Evolutionary conservation across 2,329 filamentous ascomycete species (phyloP).

Genomic region (Apiospora koreana): DNA sequence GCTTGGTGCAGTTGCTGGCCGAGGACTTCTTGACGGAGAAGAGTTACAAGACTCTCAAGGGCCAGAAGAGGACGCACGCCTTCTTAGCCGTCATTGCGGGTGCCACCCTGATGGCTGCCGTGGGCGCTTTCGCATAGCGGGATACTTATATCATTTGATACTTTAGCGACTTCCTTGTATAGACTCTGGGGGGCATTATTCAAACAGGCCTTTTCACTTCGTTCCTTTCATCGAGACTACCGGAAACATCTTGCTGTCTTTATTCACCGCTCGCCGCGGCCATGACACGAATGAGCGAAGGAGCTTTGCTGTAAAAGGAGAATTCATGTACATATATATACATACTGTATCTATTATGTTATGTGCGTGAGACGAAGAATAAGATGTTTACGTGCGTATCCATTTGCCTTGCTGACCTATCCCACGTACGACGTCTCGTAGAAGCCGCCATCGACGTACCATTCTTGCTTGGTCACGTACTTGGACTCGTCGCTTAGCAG

Average conservation of each 20-base stretch:
- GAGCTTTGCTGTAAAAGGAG: too few species aligned
- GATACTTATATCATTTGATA: not conserved
- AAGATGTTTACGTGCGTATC: too few species aligned
- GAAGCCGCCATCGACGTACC: conserved; percentile 31
- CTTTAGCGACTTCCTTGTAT: not conserved
- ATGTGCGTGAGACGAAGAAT: not conserved
- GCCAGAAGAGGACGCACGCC: conserved; percentile 61
- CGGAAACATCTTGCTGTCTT: not conserved
- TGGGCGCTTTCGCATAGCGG: conserved; percentile 70
- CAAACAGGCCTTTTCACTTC: not conserved
- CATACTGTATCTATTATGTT: not conserved
- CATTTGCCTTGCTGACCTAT: too few species aligned
- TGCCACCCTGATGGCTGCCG: conserved; percentile 68
- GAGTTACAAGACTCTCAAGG: conserved; percentile 68
- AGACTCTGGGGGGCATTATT: not conserved
- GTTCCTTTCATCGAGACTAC: not conserved
- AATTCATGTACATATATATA: not conserved
- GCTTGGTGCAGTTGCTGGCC: conserved; percentile 79
- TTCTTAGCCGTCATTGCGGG: conserved; percentile 65
- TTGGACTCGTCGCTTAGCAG: conserved; percentile 32
- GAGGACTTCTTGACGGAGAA: conserved; percentile 82
- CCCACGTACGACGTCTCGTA: conserved; percentile 6
- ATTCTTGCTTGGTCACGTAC: conserved; percentile 25
- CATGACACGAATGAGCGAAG: too few species aligned
- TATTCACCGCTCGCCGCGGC: too few species aligned